Base-by-base conservation (phyloP, 2,329 filamentous ascomycete genomes). In the Colletotrichum karsti region DNA sequence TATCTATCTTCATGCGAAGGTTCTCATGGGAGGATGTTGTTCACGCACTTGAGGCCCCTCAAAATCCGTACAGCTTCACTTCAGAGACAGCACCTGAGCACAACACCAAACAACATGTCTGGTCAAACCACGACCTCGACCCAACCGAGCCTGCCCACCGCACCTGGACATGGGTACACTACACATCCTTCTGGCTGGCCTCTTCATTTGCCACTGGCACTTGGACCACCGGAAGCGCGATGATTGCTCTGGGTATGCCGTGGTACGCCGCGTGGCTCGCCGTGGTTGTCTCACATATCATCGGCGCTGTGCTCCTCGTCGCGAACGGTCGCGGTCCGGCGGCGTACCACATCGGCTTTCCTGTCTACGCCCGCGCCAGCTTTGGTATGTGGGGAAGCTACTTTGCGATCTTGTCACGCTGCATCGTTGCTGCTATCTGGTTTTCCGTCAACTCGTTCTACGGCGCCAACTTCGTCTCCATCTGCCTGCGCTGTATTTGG, bases 401-500 rank as follows among this genome's bases (percentile, higher is more conserved):
- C 57, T 60, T 60, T 50, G 57, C 46, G 12, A 44, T 60, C 13
- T 24, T 60, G 7, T 44, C 46, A 13, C 57, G 57, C 12, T 60
- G 39, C 15, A 48, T 60, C 57, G 39, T 60, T 15, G 57, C 39
- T n/a, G 46, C 46, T 9, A 60, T 60, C 9, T 60, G 57, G 42
- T 42, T 42, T 35, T 42, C 39, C 24, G 57, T 60, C 6, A 42
- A 60, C 39, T 44, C 46, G 13, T 60, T 50, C 57, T 60, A 50
- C 26, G 57, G 46, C 22, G 57, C 39, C 39, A 42, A 74, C 42
- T 74, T 75, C 48, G 71, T 75, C 39, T 73, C 72, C 5, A 71
- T 75, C 42, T 74, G 73, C 51, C 67, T 75, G 7, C 71, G 73
- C 5, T 75, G 73, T 54, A 73, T 73, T 20, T 75, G 74, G 26